These are phyloP conservation scores for Calonectria fujianensis DNA, from an alignment of 2,329 filamentous ascomycete genomes.

Conservation along the genomic window DNA sequence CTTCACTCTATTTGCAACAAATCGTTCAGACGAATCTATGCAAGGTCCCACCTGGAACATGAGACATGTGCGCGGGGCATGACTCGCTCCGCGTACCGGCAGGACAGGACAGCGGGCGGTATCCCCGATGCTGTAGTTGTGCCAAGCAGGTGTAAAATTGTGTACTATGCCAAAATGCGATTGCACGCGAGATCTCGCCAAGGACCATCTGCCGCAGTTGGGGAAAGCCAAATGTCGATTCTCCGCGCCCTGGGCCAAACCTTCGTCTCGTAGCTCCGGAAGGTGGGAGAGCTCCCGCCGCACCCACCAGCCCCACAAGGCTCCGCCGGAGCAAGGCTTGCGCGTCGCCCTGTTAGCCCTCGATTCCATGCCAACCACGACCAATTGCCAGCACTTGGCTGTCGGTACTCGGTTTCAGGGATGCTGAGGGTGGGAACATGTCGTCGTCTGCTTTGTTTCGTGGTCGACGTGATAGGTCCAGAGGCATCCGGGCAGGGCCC, in stretches of 20 bases:
- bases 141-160: constrained; percentile 6
- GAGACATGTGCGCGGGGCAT: background rate
- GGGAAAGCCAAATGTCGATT: constrained; percentile 24
- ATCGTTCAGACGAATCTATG: background rate
- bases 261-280: constrained; percentile 4
- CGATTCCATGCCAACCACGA: constrained; percentile 19
- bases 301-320: constrained; percentile 8
- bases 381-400: constrained; percentile 27
- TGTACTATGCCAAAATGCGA: background rate
- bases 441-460: constrained; percentile 35
- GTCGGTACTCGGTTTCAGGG: constrained; percentile 34
- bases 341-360: constrained; percentile 32
- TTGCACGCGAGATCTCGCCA: background rate
- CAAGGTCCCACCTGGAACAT: constrained; percentile 15
- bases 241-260: background rate
- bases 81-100: background rate
- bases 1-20: background rate
- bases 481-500: constrained; percentile 4
- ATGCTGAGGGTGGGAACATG: constrained; percentile 18
- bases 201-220: constrained; percentile 7
- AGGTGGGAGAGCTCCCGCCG: constrained; percentile 35
- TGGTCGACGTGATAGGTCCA: constrained; percentile 28
- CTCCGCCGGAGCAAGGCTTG: constrained; percentile 32
- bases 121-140: background rate
- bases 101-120: background rate